These are phyloP conservation scores for Dioscorea zingiberensis DNA, from an alignment of 106 monocot species.

Conservation along the genomic window DNA sequence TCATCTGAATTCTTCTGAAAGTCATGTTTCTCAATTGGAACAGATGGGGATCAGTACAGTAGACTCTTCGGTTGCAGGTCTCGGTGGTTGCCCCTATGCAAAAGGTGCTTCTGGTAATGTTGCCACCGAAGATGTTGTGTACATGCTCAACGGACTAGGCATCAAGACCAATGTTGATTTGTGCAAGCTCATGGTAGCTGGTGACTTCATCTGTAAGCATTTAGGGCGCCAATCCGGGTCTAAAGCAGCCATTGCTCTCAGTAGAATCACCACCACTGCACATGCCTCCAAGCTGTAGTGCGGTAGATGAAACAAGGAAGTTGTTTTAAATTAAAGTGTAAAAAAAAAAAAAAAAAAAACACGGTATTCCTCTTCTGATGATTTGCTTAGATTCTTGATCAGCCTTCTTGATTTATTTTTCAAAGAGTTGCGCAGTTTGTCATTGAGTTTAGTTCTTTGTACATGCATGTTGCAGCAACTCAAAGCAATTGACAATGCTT, in stretches of 20 bases:
- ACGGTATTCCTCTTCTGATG: too few relatives aligned
- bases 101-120: constrained; percentile 94
- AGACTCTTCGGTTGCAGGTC: constrained; percentile 75
- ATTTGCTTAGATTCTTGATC: too few relatives aligned
- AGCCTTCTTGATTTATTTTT: too few relatives aligned
- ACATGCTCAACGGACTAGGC: constrained; percentile 86
- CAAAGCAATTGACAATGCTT: too few relatives aligned
- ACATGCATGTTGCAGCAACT: too few relatives aligned
- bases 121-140: constrained; percentile 89
- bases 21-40: neutral
- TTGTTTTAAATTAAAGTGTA: too few relatives aligned
- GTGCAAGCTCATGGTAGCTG: constrained; percentile 64
- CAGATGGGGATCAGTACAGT: constrained; percentile 76
- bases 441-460: too few relatives aligned
- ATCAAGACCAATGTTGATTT: constrained; percentile 71
- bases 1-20: neutral
- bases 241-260: constrained; percentile 67
- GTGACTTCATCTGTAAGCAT: constrained; percentile 82
- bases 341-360: too few relatives aligned
- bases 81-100: constrained; percentile 89
- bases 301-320: neutral
- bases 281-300: constrained; percentile 44
- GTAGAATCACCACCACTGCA: constrained; percentile 27
- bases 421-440: too few relatives aligned
- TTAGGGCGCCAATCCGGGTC: constrained; percentile 73